Evolutionary conservation across 1,139 yeast species (phyloP).

Genomic region (Candida tetrigidarum): DNA sequence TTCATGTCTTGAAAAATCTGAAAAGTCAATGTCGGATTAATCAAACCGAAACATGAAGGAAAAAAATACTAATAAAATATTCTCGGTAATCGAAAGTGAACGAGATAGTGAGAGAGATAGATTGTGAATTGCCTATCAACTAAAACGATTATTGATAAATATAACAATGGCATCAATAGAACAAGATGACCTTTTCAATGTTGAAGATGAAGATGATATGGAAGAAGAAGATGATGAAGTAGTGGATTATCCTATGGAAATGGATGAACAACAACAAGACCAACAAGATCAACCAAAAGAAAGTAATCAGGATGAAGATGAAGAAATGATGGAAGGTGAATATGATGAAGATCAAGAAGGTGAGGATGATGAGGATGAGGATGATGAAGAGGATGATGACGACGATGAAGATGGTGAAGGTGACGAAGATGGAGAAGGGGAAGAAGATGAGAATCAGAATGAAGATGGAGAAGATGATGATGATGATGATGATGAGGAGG

Average conservation of each 20-base stretch:
- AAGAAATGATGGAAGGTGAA: slow-evolving; percentile 21
- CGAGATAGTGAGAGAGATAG: background rate
- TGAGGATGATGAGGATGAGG: slow-evolving; percentile 26
- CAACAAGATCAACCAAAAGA: no score
- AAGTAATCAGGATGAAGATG: slow-evolving; percentile 11
- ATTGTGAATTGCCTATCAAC: slow-evolving; percentile 2
- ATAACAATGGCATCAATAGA: slow-evolving; percentile 22
- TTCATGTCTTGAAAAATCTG: background rate
- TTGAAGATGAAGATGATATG: slow-evolving; percentile 25
- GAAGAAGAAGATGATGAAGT: slow-evolving; percentile 23
- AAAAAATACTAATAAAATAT: background rate
- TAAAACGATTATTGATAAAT: background rate
- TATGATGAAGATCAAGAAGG: slow-evolving; percentile 35
- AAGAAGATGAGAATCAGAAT: slow-evolving; percentile 27
- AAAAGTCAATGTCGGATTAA: background rate
- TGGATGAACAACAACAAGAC: slow-evolving; percentile 20
- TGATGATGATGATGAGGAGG: slow-evolving; percentile 23
- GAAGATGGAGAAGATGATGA: slow-evolving; percentile 23
- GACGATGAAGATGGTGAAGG: slow-evolving; percentile 27
- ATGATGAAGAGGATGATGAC: slow-evolving; percentile 25
- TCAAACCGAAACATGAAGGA: background rate
- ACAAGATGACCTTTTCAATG: slow-evolving; percentile 31
- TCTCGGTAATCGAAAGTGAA: no score
- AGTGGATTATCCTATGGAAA: slow-evolving; percentile 25
- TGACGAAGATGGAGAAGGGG: slow-evolving; percentile 31